These are phyloP conservation scores for Didymella pomorum DNA, from an alignment of 2,329 filamentous ascomycete species.

Conservation along the genomic window DNA sequence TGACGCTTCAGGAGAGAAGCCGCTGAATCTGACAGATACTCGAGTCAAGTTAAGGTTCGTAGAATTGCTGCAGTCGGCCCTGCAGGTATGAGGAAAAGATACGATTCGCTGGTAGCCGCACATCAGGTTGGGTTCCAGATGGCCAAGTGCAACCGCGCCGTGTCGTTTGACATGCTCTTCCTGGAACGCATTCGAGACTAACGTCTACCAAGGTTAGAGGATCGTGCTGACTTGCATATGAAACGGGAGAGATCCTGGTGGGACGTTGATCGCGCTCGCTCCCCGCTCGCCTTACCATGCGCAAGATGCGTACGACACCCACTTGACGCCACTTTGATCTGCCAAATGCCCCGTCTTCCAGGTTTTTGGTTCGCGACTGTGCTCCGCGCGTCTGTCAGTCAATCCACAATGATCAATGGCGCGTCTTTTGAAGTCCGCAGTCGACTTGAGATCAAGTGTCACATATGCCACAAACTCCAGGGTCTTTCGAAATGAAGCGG, in stretches of 20 bases:
- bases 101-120: constrained; percentile 8
- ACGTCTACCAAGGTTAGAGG: constrained; percentile 5
- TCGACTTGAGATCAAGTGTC: neutral
- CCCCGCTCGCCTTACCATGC: constrained; percentile 11
- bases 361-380: neutral
- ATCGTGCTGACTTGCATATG: constrained; percentile 20
- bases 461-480: neutral
- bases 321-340: constrained; percentile 23
- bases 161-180: constrained; percentile 18
- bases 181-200: constrained; percentile 12
- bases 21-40: constrained; percentile 20
- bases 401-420: neutral
- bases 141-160: constrained; percentile 4
- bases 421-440: neutral
- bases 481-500: neutral
- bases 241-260: constrained; percentile 18
- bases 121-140: constrained; percentile 8
- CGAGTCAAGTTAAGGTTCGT: constrained; percentile 34
- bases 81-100: neutral
- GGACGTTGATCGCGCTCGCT: constrained; percentile 18
- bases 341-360: constrained; percentile 1
- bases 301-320: constrained; percentile 12
- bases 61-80: constrained; percentile 13
- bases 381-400: constrained; percentile 1
- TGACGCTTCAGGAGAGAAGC: constrained; percentile 27